Evolutionary conservation across 2,329 filamentous ascomycete genomes (phyloP), one percentile per base, ranked within the genome.

Genomic region (Aspergillus floridensis): DNA sequence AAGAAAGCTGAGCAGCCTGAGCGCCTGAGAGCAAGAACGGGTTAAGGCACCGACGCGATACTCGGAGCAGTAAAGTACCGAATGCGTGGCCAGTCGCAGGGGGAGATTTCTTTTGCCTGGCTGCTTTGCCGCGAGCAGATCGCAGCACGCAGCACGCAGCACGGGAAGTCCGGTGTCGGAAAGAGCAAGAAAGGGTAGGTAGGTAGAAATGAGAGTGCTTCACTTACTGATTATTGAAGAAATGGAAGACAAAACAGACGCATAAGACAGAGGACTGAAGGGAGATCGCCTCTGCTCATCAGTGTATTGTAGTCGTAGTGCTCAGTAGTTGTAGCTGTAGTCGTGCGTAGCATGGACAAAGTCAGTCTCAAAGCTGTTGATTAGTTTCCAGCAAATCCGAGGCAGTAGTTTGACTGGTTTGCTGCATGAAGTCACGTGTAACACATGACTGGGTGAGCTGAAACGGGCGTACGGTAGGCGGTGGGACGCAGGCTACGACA

Each of bases 1-100:
- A 55, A 56, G 55, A 64, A 50, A 57, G 62, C 59, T 63, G 62
- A 41, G 47, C 63, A 56, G 65, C 66, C 59, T 64, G 65, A 63
- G 63, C 63, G 60, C 66, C 65, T 67, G 63, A 63, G 55, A 58
- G 56, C 29, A n/a, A 19, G 1, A 12, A 46, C 48, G 11, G 35
- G 16, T 58, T 65, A 59, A 66, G 64, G 64, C 22, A 64, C 47
- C 56, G 53, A 52, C 51, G 46, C 61, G 59, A 59, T 48, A 35
- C 52, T 56, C 35, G 32, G 22, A 41, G 31, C 24, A 53, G 58
- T n/a, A 49, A 58, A 56, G 35, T 26, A 49, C 14, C 35, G 44
- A 21, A 47, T 32, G 21, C 11, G 31, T 60, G 50, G 41, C 48
- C 41, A 53, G 41, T 49, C 51, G 19, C 31, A 22, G 52, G 22